Evolutionary conservation across 805 yeast genomes (phyloP), one percentile per base, ranked within the genome.

Genomic region (Metschnikowia baotianmanensis): DNA sequence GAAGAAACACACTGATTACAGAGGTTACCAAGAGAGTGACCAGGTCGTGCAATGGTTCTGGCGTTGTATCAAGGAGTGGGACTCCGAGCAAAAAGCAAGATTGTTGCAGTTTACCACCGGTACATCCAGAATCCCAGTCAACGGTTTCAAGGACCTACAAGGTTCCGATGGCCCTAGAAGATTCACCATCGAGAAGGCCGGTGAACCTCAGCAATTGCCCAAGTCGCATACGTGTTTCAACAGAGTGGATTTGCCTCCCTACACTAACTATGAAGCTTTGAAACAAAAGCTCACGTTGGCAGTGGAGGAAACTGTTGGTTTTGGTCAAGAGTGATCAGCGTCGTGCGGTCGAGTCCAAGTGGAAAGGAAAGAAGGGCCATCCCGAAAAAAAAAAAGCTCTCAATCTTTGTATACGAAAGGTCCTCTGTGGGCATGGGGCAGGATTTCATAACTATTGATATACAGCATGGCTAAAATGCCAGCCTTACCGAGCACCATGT

Each of bases 131-230:
- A 93, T 93, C 42, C 99, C 99, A 6, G 99, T 93, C 50, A 93
- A 91, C 65, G 99, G 99, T 29, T 93, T 93, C 76, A 93, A 93
- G 65, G 99, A 93, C 67, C 75, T 93, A 56, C 99, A 93, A 69
- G 99, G 99, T 51, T 86, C 96, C 18, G 99, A 93, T 69, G 99
- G 99, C 43, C 99, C 99, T 39, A 86, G 99, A 76, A 80, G 98
- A 62, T 93, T 93, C 66, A 93, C 99, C 6, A 91, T 93, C 62
- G 99, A 93, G 65, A 90, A 90, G 65, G 98, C 98, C 8, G 99
- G 99, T 43, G 98, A 91, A 62, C 59, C 84, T 24, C 83, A 81
- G 57, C 96, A 90, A 69, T 70, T 93, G 57, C 99, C 99, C 32
- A 93, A 93, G 66, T 87, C 96, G 8, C 99, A 93, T 63, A 93